A percentile compares a stretch with the other conserved stretches of the same genome.
Conservation (phyloP, 2,329 filamentous ascomycete species). For the Colletotrichum navitas region DNA sequence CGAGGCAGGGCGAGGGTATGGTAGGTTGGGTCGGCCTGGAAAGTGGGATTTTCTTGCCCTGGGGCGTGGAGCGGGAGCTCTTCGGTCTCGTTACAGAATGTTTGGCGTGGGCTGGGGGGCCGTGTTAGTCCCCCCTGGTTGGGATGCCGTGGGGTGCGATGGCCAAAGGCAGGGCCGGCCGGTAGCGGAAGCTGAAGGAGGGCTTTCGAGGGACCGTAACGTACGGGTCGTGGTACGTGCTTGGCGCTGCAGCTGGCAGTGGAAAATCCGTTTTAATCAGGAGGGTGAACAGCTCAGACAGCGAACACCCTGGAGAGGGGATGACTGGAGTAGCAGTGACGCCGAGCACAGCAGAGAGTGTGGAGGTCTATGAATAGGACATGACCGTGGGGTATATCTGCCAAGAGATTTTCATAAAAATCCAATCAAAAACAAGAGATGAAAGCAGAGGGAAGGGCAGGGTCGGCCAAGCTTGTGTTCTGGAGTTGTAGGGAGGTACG, state of each 20-base stretch:
- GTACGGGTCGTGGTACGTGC: conserved; percentile 19
- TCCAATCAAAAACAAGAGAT: conserved; percentile 6
- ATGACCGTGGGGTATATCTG: conserved; percentile 31
- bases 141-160: conserved; percentile 26
- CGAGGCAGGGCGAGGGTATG: conserved; percentile 24
- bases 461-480: conserved; percentile 19
- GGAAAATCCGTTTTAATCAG: not conserved
- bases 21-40: conserved; percentile 31
- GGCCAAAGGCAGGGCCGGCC: conserved; percentile 30
- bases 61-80: conserved; percentile 41
- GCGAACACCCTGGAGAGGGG: not conserved
- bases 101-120: conserved; percentile 40
- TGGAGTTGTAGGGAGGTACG: not conserved
- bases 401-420: conserved; percentile 23
- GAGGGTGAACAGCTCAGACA: conserved; percentile 4
- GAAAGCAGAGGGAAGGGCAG: conserved; percentile 1
- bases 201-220: conserved; percentile 8
- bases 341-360: conserved; percentile 14
- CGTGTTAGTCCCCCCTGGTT: conserved; percentile 39
- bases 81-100: conserved; percentile 42
- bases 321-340: conserved; percentile 12
- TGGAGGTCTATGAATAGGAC: conserved; percentile 33
- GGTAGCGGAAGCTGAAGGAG: conserved; percentile 32
- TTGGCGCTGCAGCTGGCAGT: conserved; percentile 19
- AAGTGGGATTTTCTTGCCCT: conserved; percentile 40